These are phyloP conservation scores for Ogataea zsoltii DNA, from an alignment of 805 yeast genomes.

Conservation along the genomic window DNA sequence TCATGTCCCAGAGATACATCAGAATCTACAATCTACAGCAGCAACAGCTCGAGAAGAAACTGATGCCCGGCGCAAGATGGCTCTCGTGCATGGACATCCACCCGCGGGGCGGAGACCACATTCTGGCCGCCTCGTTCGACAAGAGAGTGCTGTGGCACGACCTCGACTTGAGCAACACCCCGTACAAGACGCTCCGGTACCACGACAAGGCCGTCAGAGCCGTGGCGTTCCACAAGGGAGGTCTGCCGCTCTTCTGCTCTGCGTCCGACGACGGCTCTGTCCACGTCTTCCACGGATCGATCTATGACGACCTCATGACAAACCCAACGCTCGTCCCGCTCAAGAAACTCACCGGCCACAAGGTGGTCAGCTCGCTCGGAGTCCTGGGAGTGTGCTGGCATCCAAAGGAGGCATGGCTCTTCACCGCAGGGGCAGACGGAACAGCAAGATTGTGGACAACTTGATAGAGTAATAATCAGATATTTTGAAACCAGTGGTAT, in stretches of 20 bases:
- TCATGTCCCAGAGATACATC: slow-evolving; percentile 89
- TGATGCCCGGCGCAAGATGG: slow-evolving; percentile 96
- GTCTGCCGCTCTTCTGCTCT: slow-evolving; percentile 87
- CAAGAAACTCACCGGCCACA: slow-evolving; percentile 91
- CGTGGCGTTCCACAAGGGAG: slow-evolving; percentile 81
- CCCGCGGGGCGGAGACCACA: slow-evolving; percentile 89
- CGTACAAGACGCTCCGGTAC: slow-evolving; percentile 92
- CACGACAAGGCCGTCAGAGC: slow-evolving; percentile 93
- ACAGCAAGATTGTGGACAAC: slow-evolving; percentile 97
- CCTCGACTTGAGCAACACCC: slow-evolving; percentile 82
- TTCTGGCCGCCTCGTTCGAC: slow-evolving; percentile 89
- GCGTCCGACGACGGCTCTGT: slow-evolving; percentile 93
- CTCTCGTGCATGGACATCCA: slow-evolving; percentile 88
- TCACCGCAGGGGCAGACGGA: slow-evolving; percentile 96
- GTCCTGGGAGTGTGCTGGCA: slow-evolving; percentile 91
- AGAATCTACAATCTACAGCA: slow-evolving; percentile 88
- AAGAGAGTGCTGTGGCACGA: slow-evolving; percentile 98
- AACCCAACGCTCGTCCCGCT: slow-evolving; percentile 95
- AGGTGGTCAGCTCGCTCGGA: slow-evolving; percentile 76
- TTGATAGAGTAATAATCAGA: slow-evolving; percentile 26
- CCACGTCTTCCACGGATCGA: slow-evolving; percentile 95
- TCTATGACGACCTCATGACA: slow-evolving; percentile 92
- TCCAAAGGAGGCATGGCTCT: slow-evolving; percentile 97
- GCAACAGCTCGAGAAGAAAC: slow-evolving; percentile 79
- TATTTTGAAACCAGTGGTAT: too few species aligned